phyloP scores from a whole-genome alignment of 1,284 basidiomycete species.

The Ustilago nuda region DNA sequence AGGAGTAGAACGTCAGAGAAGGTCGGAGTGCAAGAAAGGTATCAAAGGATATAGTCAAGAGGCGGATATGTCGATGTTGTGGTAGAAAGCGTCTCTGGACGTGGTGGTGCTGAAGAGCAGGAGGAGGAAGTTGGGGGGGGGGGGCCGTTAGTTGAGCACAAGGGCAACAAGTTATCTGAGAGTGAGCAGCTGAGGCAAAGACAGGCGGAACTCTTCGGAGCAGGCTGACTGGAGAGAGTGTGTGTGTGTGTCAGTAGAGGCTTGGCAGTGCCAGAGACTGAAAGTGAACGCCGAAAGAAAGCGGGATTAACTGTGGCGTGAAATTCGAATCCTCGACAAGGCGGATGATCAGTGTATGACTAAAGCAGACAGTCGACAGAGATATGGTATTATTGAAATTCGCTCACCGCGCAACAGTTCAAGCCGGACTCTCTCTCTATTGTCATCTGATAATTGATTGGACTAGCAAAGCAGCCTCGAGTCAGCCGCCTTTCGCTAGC shows the following conservation, averaged over 20 bases:
- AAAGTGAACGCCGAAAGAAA: background rate
- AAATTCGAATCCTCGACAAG: conserved; percentile 3
- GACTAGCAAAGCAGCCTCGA: background rate
- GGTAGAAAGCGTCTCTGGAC: background rate
- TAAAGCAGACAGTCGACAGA: background rate
- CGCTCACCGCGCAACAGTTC: background rate
- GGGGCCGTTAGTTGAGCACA: background rate
- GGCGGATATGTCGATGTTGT: background rate
- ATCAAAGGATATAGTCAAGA: background rate
- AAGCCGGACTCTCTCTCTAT: background rate
- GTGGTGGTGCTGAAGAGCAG: background rate
- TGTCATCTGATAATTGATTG: conserved; percentile 21
- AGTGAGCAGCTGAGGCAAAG: background rate
- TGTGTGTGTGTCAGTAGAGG: background rate
- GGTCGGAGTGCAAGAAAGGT: background rate
- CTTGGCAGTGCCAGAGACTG: background rate
- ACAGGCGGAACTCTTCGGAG: conserved; percentile 1
- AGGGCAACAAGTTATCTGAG: background rate
- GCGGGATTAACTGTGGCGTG: conserved; percentile 1
- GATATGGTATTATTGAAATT: background rate
- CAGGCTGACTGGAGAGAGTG: background rate
- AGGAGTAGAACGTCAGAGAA: background rate
- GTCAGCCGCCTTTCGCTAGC: background rate
- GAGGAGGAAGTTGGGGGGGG: background rate
- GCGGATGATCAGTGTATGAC: conserved; percentile 5